Evolutionary conservation across 108 stramenopile genomes (phyloP), one percentile per base, ranked within the genome.

Genomic region (Cyclotella baltica): DNA sequence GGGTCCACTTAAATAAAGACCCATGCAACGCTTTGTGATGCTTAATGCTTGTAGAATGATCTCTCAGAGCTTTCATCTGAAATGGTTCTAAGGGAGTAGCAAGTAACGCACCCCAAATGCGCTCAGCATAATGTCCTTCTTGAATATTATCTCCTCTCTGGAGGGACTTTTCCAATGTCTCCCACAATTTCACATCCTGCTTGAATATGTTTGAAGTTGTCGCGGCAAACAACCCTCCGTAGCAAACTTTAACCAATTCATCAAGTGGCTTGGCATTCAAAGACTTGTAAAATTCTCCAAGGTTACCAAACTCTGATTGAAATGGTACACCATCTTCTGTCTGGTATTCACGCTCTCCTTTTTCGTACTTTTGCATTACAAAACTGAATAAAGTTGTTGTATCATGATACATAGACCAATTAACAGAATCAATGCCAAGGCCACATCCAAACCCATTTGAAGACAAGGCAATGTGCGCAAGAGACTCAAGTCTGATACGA

Each of bases 81-180:
- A 31, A 70, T 33, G 70, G 6, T 4, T 70, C 35, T 23, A 62
- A 62, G 4, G 62, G 62, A 36, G 30, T 35, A 15, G 53, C 70
- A 4, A 79, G 31, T 1, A 79, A 23, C n/a, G 40, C 16, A 28
- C 52, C 78, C 78, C 78, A 79, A 34, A 22, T 52, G n/a, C 78
- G 47, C 47, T 79, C 78, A 35, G 57, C 43, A 34, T 73, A 79
- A 51, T 79, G 78, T 20, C 78, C 72, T 65, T 79, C 78, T 65
- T 73, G 70, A 28, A 79, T 43, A 43, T 43, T 43, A 13, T 43
- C 40, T 43, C 40, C 40, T 43, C 40, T 43, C 40, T 43, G 10
- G 6, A 43, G 13, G 13, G 10, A 13, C 40, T 43, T 43, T 13
- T 43, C 40, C 13, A 43, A 43, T 43, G 40, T 10, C 13, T 43